phyloP scores from a whole-genome alignment of 2,329 filamentous ascomycete species.

The Xylaria sp. region DNA sequence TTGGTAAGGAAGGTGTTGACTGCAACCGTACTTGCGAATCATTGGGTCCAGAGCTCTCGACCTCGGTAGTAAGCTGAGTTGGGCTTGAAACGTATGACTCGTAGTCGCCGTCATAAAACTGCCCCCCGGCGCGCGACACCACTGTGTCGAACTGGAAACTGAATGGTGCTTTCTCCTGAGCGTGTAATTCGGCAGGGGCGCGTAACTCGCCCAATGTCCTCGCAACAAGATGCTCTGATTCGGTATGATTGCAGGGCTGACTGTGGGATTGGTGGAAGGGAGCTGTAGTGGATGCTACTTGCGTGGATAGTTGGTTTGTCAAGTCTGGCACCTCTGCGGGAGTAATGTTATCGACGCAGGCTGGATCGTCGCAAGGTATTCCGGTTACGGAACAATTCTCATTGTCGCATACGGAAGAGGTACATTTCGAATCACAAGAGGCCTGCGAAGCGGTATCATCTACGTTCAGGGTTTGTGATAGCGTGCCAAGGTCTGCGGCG shows the following conservation, averaged over 20 bases:
- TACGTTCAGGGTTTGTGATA: constrained; percentile 24
- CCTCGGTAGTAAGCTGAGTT: constrained; percentile 11
- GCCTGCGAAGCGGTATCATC: constrained; percentile 43
- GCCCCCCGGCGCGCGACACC: constrained; percentile 27
- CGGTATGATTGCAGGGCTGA: constrained; percentile 45
- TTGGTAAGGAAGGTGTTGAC: constrained; percentile 8
- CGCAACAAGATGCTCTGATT: constrained; percentile 48
- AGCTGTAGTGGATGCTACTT: background rate
- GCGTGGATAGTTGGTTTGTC: background rate
- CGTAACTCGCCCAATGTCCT: constrained; percentile 44
- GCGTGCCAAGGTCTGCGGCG: constrained; percentile 34
- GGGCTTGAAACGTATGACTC: constrained; percentile 29
- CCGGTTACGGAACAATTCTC: constrained; percentile 44
- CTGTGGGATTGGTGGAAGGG: constrained; percentile 28
- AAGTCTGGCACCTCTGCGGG: constrained; percentile 18
- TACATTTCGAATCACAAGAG: constrained; percentile 39
- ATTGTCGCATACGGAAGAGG: constrained; percentile 45
- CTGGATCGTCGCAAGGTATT: constrained; percentile 43
- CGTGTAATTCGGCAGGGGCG: constrained; percentile 36
- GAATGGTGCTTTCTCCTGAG: constrained; percentile 31
- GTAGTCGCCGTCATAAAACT: constrained; percentile 24
- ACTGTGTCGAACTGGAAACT: constrained; percentile 26
- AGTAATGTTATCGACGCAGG: constrained; percentile 40
- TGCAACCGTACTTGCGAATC: constrained; percentile 4
- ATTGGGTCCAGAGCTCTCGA: constrained; percentile 9